These are phyloP conservation scores for Alternaria rosae DNA, from an alignment of 2,329 filamentous ascomycete species.

Conservation along the genomic window DNA sequence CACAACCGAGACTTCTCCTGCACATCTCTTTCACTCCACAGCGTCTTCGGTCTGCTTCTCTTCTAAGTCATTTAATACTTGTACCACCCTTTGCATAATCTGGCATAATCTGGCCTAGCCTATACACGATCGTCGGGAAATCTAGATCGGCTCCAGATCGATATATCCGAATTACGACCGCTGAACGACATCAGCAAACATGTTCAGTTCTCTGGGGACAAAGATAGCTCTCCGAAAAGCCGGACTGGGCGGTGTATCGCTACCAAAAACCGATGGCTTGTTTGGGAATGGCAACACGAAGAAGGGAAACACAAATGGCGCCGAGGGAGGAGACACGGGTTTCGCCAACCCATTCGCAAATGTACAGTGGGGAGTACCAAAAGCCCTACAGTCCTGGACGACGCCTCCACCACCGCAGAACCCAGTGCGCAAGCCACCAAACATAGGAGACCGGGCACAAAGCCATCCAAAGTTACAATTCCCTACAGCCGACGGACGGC, in stretches of 20 bases:
- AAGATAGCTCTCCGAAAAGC: conserved; percentile 67
- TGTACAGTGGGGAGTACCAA: conserved; percentile 44
- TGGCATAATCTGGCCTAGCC: background rate
- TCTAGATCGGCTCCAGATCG: conserved; percentile 3
- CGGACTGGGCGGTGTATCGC: conserved; percentile 61
- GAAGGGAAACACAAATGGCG: conserved; percentile 24
- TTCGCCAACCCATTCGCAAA: conserved; percentile 48
- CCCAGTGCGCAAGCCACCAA: conserved; percentile 36
- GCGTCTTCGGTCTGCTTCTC: background rate
- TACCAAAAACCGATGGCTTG: conserved; percentile 44
- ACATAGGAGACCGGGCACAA: conserved; percentile 37
- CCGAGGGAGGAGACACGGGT: conserved; percentile 26
- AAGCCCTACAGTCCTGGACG: conserved; percentile 45
- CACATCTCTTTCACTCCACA: conserved; percentile 10
- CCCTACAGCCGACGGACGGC: conserved; percentile 39
- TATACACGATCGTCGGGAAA: background rate
- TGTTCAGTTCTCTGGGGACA: conserved; percentile 65
- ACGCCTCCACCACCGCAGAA: conserved; percentile 38
- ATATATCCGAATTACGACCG: background rate
- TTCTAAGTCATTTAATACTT: background rate
- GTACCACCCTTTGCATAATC: background rate
- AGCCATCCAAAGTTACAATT: conserved; percentile 41
- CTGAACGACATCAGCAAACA: conserved; percentile 33
- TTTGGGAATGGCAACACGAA: conserved; percentile 40
- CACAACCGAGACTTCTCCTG: conserved; percentile 7